Evolutionary conservation across 169 alveolate species (phyloP).

Genomic region (Plasmodium billcollinsi): DNA sequence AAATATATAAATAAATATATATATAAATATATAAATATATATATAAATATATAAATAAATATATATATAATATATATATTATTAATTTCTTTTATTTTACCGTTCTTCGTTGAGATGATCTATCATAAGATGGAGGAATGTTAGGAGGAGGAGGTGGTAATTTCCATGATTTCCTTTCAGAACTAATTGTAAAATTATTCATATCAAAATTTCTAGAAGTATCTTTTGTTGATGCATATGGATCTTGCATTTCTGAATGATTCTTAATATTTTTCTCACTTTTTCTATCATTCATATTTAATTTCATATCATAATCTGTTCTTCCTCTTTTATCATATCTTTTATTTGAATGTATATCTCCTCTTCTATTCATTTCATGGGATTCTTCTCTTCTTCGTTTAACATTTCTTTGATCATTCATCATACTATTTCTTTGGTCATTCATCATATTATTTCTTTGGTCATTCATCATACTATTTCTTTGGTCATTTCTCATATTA

Average conservation of each 20-base stretch:
- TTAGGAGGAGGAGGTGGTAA: slow-evolving; percentile 65
- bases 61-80: not conserved
- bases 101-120: slow-evolving; percentile 18
- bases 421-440: not conserved
- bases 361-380: slow-evolving; percentile 19
- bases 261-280: slow-evolving; percentile 22
- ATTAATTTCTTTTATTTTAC: not conserved
- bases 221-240: slow-evolving; percentile 68
- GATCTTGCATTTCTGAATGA: slow-evolving; percentile 65
- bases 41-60: not conserved
- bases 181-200: slow-evolving; percentile 5
- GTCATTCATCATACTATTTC: slow-evolving; percentile 11
- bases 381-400: slow-evolving; percentile 65
- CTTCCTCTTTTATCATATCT: slow-evolving; percentile 56
- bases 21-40: not conserved
- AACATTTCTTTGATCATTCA: slow-evolving; percentile 11
- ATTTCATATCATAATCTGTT: slow-evolving; percentile 31
- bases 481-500: not conserved
- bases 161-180: slow-evolving; percentile 37
- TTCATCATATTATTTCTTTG: slow-evolving; percentile 2
- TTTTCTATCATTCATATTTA: slow-evolving; percentile 16
- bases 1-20: not conserved
- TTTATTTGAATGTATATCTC: slow-evolving; percentile 20
- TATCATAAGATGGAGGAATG: slow-evolving; percentile 18
- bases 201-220: slow-evolving; percentile 26